Conservation (phyloP, 805 yeast genomes). For the Teunomyces barrocoloradensis region DNA sequence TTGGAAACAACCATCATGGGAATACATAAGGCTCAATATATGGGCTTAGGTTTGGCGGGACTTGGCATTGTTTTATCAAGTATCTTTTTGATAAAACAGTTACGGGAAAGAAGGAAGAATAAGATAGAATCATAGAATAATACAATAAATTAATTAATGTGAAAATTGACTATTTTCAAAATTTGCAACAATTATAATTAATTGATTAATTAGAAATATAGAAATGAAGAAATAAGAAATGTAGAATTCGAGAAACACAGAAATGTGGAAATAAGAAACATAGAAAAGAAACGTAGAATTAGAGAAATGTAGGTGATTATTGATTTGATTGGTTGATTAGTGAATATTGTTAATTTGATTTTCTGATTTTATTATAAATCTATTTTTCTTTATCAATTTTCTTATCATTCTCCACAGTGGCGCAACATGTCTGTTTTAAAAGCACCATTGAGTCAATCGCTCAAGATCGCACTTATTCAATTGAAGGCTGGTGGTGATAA, state of each 20-base stretch:
- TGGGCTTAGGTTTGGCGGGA: slow-evolving; percentile 37
- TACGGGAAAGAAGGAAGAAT: background rate
- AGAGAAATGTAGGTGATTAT: too few relatives aligned
- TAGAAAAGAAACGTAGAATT: too few relatives aligned
- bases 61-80: slow-evolving; percentile 22
- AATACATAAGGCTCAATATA: slow-evolving; percentile 22
- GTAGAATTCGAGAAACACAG: too few relatives aligned
- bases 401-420: background rate
- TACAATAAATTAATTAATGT: too few relatives aligned
- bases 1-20: slow-evolving; percentile 21
- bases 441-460: slow-evolving; percentile 48
- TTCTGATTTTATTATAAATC: background rate
- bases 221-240: too few relatives aligned
- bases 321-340: background rate
- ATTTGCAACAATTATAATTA: too few relatives aligned
- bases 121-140: background rate
- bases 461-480: slow-evolving; percentile 84
- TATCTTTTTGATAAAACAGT: slow-evolving; percentile 14
- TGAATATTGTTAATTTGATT: background rate
- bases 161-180: too few relatives aligned
- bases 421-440: slow-evolving; percentile 23
- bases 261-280: too few relatives aligned
- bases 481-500: slow-evolving; percentile 81
- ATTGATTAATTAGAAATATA: too few relatives aligned
- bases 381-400: background rate